These are phyloP conservation scores for Narthecium ossifragum DNA, from an alignment of 106 monocot genomes.

Conservation along the genomic window DNA sequence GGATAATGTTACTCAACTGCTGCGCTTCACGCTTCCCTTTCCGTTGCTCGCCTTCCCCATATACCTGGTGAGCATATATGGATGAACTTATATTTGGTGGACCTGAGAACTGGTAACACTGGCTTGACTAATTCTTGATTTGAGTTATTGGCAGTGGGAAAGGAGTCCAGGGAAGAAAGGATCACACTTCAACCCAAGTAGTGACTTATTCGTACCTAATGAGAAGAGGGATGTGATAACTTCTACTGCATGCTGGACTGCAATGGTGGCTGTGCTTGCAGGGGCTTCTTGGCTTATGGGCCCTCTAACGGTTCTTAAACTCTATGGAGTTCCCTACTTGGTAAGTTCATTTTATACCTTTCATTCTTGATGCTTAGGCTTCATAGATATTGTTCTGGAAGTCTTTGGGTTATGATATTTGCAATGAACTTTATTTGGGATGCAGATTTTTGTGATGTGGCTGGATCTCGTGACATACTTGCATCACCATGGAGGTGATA, in stretches of 20 bases:
- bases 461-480: slow-evolving; percentile 58
- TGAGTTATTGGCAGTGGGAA: slow-evolving; percentile 28
- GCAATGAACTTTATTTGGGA: background rate
- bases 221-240: slow-evolving; percentile 54
- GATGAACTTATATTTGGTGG: background rate
- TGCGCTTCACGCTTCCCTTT: slow-evolving; percentile 61
- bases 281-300: slow-evolving; percentile 34
- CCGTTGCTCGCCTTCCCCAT: slow-evolving; percentile 71
- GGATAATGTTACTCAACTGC: slow-evolving; percentile 29
- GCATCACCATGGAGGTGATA: slow-evolving; percentile 64
- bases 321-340: slow-evolving; percentile 60
- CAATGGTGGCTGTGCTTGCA: slow-evolving; percentile 46
- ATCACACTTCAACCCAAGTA: slow-evolving; percentile 66
- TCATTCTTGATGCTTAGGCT: background rate
- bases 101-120: background rate
- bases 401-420: background rate
- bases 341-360: slow-evolving; percentile 18
- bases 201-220: slow-evolving; percentile 45
- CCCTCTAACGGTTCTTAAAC: slow-evolving; percentile 43
- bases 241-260: slow-evolving; percentile 53
- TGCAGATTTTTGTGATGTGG: slow-evolving; percentile 61
- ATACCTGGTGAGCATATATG: slow-evolving; percentile 34
- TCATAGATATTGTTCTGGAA: background rate
- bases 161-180: slow-evolving; percentile 75
- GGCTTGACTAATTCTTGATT: no score